phyloP scores from a whole-genome alignment of 805 yeast genomes.

The Allodekkera sacchari region DNA sequence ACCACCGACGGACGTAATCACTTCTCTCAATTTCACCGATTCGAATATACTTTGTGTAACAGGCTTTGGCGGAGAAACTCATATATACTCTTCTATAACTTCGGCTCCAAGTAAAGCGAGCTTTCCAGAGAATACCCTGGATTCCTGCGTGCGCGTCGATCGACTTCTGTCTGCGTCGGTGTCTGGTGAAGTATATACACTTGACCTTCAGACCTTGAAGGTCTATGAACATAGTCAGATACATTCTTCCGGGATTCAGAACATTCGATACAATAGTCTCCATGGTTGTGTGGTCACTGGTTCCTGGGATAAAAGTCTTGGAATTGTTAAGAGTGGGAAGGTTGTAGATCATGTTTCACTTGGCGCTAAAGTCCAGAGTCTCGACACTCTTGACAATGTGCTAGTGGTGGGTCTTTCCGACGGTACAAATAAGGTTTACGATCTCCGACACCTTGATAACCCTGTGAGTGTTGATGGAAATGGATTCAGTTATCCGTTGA shows the following conservation, averaged over 20 bases:
- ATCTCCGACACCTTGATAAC: slow-evolving; percentile 32
- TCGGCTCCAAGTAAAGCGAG: background rate
- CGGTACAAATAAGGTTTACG: slow-evolving; percentile 48
- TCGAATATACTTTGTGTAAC: slow-evolving; percentile 2
- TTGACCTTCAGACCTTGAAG: background rate
- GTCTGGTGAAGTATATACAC: background rate
- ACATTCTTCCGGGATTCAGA: slow-evolving; percentile 2
- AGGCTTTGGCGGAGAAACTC: slow-evolving; percentile 5
- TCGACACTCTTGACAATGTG: slow-evolving; percentile 41
- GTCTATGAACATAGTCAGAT: background rate
- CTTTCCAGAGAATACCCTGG: background rate
- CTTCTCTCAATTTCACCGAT: slow-evolving; percentile 3
- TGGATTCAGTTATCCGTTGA: slow-evolving; percentile 55
- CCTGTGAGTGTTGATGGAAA: slow-evolving; percentile 50
- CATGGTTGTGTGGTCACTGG: slow-evolving; percentile 37
- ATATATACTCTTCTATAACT: background rate
- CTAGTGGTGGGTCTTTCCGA: slow-evolving; percentile 42
- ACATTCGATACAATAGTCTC: slow-evolving; percentile 1
- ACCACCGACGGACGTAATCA: slow-evolving; percentile 7
- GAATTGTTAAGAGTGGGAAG: slow-evolving; percentile 13
- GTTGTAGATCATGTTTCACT: slow-evolving; percentile 1
- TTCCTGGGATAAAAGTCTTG: slow-evolving; percentile 43
- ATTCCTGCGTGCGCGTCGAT: slow-evolving; percentile 1
- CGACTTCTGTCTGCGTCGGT: background rate
- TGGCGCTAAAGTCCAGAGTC: slow-evolving; percentile 43